Conservation (phyloP, 148 eudicot genomes). For the Spergularia marina region DNA sequence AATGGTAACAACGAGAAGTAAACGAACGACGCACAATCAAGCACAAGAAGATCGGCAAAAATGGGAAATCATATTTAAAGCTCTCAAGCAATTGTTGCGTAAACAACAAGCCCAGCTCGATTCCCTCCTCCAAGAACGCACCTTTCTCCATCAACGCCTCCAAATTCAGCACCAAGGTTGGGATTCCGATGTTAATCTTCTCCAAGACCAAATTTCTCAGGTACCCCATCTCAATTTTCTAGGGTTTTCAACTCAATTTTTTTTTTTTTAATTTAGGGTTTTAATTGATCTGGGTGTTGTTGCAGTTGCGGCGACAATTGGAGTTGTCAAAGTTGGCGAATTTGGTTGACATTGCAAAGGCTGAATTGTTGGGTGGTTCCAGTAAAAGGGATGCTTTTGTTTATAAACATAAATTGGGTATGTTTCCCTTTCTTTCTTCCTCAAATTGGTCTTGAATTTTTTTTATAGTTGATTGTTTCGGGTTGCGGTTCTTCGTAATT, state of each 20-base stretch:
- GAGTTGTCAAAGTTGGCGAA: constrained; percentile 25
- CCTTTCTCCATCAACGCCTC: constrained; percentile 37
- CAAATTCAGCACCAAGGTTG: constrained; percentile 31
- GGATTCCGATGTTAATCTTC: constrained; percentile 28
- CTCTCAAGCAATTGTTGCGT: constrained; percentile 30
- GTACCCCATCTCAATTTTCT: constrained; percentile 19
- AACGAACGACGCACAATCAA: background rate
- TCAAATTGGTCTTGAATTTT: background rate
- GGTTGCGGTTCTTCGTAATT: background rate
- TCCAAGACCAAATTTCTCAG: constrained; percentile 39
- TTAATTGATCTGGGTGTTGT: constrained; percentile 2
- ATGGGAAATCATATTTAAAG: constrained; percentile 43
- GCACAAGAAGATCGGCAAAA: constrained; percentile 29
- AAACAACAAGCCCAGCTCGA: constrained; percentile 41
- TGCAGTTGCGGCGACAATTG: constrained; percentile 42
- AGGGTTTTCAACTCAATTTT: background rate
- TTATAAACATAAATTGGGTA: constrained; percentile 48
- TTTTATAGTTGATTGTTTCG: background rate
- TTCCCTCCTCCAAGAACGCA: constrained; percentile 31
- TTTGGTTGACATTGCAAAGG: constrained; percentile 29
- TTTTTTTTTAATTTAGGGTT: constrained; percentile 12
- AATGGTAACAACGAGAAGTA: constrained; percentile 31
- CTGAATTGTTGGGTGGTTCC: constrained; percentile 33
- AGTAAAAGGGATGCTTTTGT: constrained; percentile 32
- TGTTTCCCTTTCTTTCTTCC: background rate